Evolutionary conservation across 164 flowering plant species (phyloP).

Genomic region (Kalanchoe fedtschenkoi): DNA sequence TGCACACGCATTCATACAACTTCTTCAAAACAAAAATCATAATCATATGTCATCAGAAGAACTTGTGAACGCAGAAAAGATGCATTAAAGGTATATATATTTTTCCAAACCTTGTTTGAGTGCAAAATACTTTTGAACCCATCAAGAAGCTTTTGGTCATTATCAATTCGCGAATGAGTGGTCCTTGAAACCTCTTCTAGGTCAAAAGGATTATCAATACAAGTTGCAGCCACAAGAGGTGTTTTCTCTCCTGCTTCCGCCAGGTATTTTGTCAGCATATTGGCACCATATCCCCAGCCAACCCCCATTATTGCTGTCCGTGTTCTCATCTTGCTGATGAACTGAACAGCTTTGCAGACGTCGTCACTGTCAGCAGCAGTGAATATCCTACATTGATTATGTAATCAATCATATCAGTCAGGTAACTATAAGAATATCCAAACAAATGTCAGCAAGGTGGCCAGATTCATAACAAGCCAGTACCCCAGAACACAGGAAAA

Average conservation of each 20-base stretch:
- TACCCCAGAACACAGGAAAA: background rate
- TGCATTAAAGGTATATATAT: background rate
- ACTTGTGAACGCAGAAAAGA: background rate
- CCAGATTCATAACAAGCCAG: background rate
- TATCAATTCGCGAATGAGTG: conserved; percentile 28
- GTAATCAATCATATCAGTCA: conserved; percentile 23
- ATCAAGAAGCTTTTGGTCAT: conserved; percentile 47
- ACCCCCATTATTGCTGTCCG: conserved; percentile 81
- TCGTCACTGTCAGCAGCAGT: conserved; percentile 99
- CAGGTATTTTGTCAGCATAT: conserved; percentile 90
- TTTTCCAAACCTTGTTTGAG: conserved; percentile 60
- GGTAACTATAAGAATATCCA: conserved; percentile 10
- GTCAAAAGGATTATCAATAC: conserved; percentile 94
- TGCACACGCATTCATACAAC: background rate
- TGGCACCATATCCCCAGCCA: conserved; percentile 96
- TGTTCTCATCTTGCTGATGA: conserved; percentile 67
- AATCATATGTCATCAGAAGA: background rate
- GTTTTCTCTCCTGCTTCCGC: conserved; percentile 78
- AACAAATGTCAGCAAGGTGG: background rate
- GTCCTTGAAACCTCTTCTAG: conserved; percentile 67
- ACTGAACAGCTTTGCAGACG: conserved; percentile 71
- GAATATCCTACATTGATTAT: conserved; percentile 80
- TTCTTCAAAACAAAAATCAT: background rate
- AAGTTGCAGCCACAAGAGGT: conserved; percentile 83
- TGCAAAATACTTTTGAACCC: conserved; percentile 68